phyloP scores from a whole-genome alignment of 2,329 filamentous ascomycete species.

The Byssoonygena ceratinophila region DNA sequence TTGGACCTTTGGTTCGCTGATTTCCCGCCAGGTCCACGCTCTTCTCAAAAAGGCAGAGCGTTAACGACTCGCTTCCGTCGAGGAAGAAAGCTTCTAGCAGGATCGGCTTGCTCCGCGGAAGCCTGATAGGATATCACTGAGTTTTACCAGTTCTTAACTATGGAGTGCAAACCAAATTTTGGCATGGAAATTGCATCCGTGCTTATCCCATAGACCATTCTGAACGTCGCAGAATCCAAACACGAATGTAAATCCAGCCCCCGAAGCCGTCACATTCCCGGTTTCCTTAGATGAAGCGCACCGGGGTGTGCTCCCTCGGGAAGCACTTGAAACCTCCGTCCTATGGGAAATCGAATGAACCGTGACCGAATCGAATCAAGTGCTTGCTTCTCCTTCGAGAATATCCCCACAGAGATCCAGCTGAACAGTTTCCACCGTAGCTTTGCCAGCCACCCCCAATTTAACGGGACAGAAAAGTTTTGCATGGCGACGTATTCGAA shows the following conservation, averaged over 20 bases:
- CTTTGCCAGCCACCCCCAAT: constrained; percentile 6
- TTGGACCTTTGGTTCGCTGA: no score
- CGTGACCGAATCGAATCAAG: not conserved
- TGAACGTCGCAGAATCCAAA: no score
- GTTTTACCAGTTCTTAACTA: no score
- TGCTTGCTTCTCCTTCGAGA: constrained; percentile 7
- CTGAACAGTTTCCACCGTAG: constrained; percentile 13
- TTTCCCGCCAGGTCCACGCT: no score
- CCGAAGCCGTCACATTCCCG: constrained; percentile 7
- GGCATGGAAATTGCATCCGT: not conserved
- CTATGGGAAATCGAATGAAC: constrained; percentile 6
- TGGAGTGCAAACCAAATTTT: no score
- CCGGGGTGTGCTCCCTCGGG: not conserved
- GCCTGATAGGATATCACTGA: no score
- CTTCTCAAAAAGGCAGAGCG: no score
- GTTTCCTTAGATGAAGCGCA: constrained; percentile 6
- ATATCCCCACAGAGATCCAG: constrained; percentile 12
- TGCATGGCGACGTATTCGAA: constrained; percentile 16
- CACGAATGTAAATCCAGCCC: no score
- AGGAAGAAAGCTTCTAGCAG: no score
- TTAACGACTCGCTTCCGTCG: no score
- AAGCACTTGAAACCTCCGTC: constrained; percentile 8
- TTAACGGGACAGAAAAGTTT: constrained; percentile 12
- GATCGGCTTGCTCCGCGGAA: no score
- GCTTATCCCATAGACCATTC: not conserved